phyloP scores from a whole-genome alignment of 345 rosid species.

The Ceriops decandra region DNA sequence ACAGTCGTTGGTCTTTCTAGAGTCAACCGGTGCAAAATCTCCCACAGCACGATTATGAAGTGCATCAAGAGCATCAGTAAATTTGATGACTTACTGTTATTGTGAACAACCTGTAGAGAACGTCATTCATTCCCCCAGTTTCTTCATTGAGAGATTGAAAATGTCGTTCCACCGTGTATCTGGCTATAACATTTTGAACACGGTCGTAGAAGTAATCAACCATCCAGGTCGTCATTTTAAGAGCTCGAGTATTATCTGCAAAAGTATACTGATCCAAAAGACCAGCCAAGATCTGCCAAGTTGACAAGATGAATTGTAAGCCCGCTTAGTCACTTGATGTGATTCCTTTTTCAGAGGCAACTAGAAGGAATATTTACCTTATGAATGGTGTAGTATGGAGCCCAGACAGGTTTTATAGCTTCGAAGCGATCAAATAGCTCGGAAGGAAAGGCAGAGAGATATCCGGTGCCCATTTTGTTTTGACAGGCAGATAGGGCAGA shows the following conservation, averaged over 20 bases:
- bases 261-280: slow-evolving; percentile 72
- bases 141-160: slow-evolving; percentile 83
- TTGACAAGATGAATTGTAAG: slow-evolving; percentile 11
- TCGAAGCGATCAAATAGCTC: slow-evolving; percentile 80
- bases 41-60: not conserved
- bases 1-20: too few species aligned
- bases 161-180: slow-evolving; percentile 58
- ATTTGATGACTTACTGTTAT: slow-evolving; percentile 46
- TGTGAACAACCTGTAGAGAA: slow-evolving; percentile 64
- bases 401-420: slow-evolving; percentile 83
- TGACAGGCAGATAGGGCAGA: slow-evolving; percentile 70
- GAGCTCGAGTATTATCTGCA: slow-evolving; percentile 61
- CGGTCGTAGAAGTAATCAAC: slow-evolving; percentile 79
- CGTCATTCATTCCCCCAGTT: slow-evolving; percentile 98
- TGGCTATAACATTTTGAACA: slow-evolving; percentile 66
- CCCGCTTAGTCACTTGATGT: not conserved
- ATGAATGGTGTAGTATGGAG: slow-evolving; percentile 96
- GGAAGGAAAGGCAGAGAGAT: slow-evolving; percentile 91
- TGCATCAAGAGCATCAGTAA: not conserved
- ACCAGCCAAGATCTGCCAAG: slow-evolving; percentile 78
- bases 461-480: slow-evolving; percentile 65
- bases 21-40: not conserved
- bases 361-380: slow-evolving; percentile 41
- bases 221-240: slow-evolving; percentile 77
- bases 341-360: not conserved